Evolutionary conservation across 176 grass and related monocot species (phyloP).

Genomic region (Oropetium thomaeum): DNA sequence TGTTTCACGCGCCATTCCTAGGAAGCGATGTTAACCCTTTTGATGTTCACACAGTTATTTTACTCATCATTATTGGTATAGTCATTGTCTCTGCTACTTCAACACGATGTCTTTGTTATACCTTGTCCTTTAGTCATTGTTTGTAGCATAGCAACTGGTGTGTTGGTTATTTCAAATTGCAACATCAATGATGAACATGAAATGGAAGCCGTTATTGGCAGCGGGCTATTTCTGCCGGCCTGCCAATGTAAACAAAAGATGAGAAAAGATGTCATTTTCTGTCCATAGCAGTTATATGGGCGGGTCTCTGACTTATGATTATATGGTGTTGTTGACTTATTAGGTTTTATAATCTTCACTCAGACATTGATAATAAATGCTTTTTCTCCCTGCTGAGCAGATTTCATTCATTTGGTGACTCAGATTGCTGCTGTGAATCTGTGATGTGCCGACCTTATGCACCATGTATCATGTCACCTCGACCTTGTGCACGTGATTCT

Average conservation of each 20-base stretch:
- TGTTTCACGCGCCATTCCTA: slow-evolving; percentile 8
- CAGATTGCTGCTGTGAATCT: background rate
- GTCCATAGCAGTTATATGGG: background rate
- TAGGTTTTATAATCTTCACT: background rate
- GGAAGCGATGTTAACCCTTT: slow-evolving; percentile 6
- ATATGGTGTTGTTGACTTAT: background rate
- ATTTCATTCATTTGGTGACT: background rate
- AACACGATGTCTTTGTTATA: background rate
- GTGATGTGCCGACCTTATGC: background rate
- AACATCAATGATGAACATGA: background rate
- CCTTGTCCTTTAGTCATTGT: background rate
- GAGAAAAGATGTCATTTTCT: background rate
- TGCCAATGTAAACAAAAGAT: background rate
- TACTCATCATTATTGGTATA: slow-evolving; percentile 13
- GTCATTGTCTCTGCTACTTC: slow-evolving; percentile 13
- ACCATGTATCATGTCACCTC: background rate
- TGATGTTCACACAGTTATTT: slow-evolving; percentile 18
- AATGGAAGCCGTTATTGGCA: background rate
- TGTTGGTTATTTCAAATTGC: background rate
- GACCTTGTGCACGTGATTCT: too few relatives aligned
- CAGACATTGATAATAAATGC: background rate
- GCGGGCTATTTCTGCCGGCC: slow-evolving; percentile 20
- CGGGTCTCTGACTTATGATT: background rate
- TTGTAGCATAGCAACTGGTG: background rate
- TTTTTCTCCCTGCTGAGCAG: background rate